Conservation (phyloP, 129 eudicot species). For the Artemisia argyi region DNA sequence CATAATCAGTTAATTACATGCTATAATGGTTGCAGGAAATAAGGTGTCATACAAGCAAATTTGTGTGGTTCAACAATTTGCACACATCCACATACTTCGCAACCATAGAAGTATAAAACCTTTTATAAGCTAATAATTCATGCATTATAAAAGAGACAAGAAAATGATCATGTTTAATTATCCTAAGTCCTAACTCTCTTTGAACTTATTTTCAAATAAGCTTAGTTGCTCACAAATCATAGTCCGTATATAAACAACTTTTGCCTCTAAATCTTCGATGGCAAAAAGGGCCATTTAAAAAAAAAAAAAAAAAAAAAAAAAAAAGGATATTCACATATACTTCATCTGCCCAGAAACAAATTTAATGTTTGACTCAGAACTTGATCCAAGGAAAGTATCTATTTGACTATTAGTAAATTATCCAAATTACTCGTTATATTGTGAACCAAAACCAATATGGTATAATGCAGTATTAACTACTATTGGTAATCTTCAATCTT, state of each 20-base stretch:
- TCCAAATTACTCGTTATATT: not conserved
- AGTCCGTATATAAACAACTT: not conserved
- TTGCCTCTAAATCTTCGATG: not conserved
- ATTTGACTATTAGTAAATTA: too few species aligned
- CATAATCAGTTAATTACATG: not conserved
- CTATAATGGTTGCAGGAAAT: not conserved
- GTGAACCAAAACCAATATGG: conserved; percentile 4
- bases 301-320: not conserved
- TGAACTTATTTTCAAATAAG: too few species aligned
- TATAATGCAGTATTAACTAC: not conserved
- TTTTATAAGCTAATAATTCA: not conserved
- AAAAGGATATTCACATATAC: not conserved
- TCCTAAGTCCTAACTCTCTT: not conserved
- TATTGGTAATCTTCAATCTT: not conserved
- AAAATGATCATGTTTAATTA: not conserved
- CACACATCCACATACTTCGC: not conserved
- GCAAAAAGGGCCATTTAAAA: not conserved
- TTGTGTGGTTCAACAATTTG: not conserved
- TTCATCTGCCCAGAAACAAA: not conserved
- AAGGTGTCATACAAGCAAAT: not conserved
- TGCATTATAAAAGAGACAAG: not conserved
- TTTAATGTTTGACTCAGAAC: too few species aligned
- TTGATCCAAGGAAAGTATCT: too few species aligned
- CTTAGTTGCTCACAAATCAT: not conserved
- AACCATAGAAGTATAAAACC: not conserved